Conservation (phyloP, 2,329 filamentous ascomycete genomes). For the Plenodomus biglobosus region DNA sequence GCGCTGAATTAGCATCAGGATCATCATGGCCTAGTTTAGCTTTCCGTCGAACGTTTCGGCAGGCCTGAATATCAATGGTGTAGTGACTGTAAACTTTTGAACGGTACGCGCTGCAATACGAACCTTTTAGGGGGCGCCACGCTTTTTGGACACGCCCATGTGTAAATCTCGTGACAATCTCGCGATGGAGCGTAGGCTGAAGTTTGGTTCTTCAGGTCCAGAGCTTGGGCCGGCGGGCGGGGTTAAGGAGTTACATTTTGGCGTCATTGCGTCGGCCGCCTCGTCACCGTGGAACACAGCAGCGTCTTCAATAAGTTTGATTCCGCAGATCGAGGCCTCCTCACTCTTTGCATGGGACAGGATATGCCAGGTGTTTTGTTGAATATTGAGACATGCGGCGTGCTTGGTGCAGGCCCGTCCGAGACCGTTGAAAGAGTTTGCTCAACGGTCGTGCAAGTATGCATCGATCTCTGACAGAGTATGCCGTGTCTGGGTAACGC, state of each 20-base stretch:
- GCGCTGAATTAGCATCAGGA: not conserved
- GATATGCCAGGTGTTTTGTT: slow-evolving; percentile 13
- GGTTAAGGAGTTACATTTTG: slow-evolving; percentile 17
- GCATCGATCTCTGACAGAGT: slow-evolving; percentile 30
- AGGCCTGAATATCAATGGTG: not conserved
- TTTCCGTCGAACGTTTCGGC: not conserved
- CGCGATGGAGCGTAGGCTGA: slow-evolving; percentile 23
- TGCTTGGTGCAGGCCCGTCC: slow-evolving; percentile 23
- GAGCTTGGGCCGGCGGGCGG: slow-evolving; percentile 25
- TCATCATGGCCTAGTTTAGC: not conserved
- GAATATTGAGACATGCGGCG: slow-evolving; percentile 32
- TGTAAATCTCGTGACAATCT: slow-evolving; percentile 16
- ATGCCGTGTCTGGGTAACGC: slow-evolving; percentile 29
- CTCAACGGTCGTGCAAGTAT: slow-evolving; percentile 26
- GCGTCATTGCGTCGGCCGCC: slow-evolving; percentile 22
- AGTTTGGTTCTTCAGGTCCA: slow-evolving; percentile 17
- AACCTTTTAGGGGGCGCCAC: slow-evolving; percentile 8
- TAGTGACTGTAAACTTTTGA: not conserved
- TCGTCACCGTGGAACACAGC: slow-evolving; percentile 19
- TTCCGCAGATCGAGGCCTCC: slow-evolving; percentile 1
- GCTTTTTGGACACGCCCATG: slow-evolving; percentile 10
- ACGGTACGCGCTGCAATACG: slow-evolving; percentile 11
- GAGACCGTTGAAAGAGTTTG: slow-evolving; percentile 35
- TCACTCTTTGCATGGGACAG: slow-evolving; percentile 1
- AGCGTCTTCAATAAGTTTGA: not conserved